These are phyloP conservation scores for Neostapfia colusana DNA, from an alignment of 176 grass and related monocot genomes.

Conservation along the genomic window DNA sequence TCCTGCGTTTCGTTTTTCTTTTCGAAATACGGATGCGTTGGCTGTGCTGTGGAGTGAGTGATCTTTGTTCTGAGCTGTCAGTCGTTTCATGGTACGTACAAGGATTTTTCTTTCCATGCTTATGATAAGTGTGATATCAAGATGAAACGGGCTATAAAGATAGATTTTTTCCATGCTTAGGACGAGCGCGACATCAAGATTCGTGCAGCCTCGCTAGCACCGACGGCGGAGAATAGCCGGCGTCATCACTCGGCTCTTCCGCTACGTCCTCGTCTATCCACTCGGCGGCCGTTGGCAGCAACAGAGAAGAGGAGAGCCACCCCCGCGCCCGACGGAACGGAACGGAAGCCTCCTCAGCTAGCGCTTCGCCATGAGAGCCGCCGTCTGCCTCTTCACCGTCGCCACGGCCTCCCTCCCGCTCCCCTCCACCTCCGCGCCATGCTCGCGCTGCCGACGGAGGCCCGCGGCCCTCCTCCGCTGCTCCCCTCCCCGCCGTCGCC, in stretches of 20 bases:
- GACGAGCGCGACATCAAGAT: neutral
- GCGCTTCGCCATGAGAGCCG: conserved; percentile 40
- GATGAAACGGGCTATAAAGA: neutral
- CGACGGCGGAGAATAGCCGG: neutral
- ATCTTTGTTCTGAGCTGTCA: too few relatives aligned
- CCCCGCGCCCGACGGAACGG: neutral
- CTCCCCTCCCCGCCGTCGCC: conserved; percentile 1
- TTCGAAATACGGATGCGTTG: neutral
- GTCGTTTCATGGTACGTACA: too few relatives aligned
- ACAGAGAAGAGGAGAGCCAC: neutral
- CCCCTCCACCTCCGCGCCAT: conserved; percentile 24
- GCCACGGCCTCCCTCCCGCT: conserved; percentile 24
- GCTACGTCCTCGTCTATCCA: conserved; percentile 14
- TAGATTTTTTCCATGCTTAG: too few relatives aligned
- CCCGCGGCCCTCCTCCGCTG: conserved; percentile 19
- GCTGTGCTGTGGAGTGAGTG: too few relatives aligned
- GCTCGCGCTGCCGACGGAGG: neutral
- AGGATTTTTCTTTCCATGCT: too few relatives aligned
- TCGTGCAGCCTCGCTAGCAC: neutral
- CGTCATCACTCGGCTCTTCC: neutral
- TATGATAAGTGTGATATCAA: too few relatives aligned
- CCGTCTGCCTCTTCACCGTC: conserved; percentile 40
- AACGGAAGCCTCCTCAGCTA: too few relatives aligned
- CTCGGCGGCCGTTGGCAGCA: neutral
- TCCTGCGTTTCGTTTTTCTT: neutral